Evolutionary conservation across 352 stramenopile genomes (phyloP).

Genomic region (Pythium myriotylum): DNA sequence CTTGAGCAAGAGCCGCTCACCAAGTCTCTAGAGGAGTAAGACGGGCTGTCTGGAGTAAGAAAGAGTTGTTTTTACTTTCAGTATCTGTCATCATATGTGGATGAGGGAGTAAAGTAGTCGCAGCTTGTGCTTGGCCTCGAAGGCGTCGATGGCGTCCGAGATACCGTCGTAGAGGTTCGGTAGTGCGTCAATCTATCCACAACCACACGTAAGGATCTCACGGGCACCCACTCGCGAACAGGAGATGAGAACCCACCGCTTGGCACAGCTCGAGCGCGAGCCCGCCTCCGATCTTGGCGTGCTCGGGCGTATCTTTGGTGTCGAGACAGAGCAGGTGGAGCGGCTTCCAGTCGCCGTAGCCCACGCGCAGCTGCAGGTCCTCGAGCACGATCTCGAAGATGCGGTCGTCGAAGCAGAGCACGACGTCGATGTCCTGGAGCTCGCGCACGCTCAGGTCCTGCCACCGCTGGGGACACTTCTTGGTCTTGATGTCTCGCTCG

Average conservation of each 20-base stretch:
- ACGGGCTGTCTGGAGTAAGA: neutral
- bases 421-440: constrained; percentile 77
- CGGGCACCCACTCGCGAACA: neutral
- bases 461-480: constrained; percentile 83
- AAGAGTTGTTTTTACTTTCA: neutral
- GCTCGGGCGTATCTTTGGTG: constrained; percentile 86
- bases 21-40: constrained; percentile 37
- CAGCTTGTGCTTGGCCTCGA: constrained; percentile 61
- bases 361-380: constrained; percentile 66
- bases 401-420: constrained; percentile 91
- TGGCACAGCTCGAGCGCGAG: constrained; percentile 80
- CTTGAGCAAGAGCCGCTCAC: constrained; percentile 61
- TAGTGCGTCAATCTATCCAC: constrained; percentile 54
- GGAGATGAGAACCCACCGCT: constrained; percentile 33
- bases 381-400: constrained; percentile 90
- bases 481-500: constrained; percentile 87
- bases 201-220: neutral
- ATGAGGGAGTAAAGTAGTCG: constrained; percentile 69
- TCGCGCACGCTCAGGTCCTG: constrained; percentile 80
- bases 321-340: constrained; percentile 88
- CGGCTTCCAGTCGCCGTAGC: constrained; percentile 52
- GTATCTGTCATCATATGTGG: constrained; percentile 42
- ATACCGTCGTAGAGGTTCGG: constrained; percentile 50
- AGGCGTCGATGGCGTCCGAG: constrained; percentile 54
- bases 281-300: constrained; percentile 82